A percentile compares a stretch with the other conserved stretches of the same genome.
Conservation (phyloP, 345 rosid genomes). For the Heritiera littoralis region DNA sequence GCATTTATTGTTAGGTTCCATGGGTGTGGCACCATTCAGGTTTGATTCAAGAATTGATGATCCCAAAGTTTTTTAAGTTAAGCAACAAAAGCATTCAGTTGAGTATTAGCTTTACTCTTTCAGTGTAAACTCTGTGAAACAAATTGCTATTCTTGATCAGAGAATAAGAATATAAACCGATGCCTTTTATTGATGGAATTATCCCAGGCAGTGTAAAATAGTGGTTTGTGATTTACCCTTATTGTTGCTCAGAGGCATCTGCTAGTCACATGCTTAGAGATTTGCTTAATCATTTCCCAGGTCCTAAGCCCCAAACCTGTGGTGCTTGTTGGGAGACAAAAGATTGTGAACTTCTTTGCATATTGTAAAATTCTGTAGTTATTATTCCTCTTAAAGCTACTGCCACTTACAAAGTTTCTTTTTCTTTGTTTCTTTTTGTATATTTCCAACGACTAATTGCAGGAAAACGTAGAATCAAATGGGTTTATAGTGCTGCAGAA, state of each 20-base stretch:
- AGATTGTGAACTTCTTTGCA: not conserved
- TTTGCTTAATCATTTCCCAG: not conserved
- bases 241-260: not conserved
- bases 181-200: not conserved
- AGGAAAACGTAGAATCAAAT: not conserved
- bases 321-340: not conserved
- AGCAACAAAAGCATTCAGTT: not conserved
- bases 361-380: not conserved
- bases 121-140: not conserved
- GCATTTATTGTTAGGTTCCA: too few relatives aligned
- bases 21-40: too few relatives aligned
- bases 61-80: not conserved
- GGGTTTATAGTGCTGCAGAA: not conserved
- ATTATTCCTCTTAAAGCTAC: not conserved
- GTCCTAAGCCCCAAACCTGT: not conserved
- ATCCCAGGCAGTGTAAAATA: not conserved
- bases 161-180: not conserved
- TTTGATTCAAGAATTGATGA: not conserved
- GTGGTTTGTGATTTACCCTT: not conserved
- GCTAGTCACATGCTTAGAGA: not conserved
- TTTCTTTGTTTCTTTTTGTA: not conserved
- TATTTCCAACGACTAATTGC: not conserved
- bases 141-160: not conserved
- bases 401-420: not conserved
- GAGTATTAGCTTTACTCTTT: not conserved